phyloP scores from a whole-genome alignment of 306 rosid species.

The Phaseolus lunatus region DNA sequence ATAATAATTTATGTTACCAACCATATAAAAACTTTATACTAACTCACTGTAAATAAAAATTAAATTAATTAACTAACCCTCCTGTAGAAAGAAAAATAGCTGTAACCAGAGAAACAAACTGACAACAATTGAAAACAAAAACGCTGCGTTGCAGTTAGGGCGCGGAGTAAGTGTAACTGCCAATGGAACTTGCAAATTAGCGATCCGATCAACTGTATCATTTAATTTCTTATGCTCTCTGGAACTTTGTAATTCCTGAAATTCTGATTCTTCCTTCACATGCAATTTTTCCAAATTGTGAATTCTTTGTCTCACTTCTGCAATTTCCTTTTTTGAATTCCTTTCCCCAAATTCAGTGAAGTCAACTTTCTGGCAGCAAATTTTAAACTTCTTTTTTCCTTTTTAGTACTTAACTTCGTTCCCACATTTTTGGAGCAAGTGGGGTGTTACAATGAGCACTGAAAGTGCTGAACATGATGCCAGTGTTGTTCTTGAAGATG shows the following conservation, averaged over 20 bases:
- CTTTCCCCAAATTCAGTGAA: neutral
- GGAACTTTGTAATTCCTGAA: neutral
- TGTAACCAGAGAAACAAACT: neutral
- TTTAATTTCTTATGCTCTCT: neutral
- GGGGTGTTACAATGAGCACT: constrained; percentile 55
- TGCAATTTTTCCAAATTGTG: constrained; percentile 7
- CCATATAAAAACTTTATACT: neutral
- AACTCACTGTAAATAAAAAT: neutral
- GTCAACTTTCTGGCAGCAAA: constrained; percentile 13
- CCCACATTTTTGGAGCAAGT: constrained; percentile 40
- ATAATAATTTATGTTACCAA: too few relatives aligned
- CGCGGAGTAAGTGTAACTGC: neutral
- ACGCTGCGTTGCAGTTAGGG: constrained; percentile 18
- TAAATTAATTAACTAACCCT: neutral
- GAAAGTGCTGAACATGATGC: constrained; percentile 37
- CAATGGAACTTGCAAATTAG: neutral
- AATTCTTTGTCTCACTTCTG: neutral
- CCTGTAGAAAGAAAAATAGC: neutral
- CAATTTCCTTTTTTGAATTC: neutral
- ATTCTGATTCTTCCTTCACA: constrained; percentile 1
- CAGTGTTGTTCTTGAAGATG: constrained; percentile 44
- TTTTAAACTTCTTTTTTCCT: neutral
- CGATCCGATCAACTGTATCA: neutral
- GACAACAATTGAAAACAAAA: neutral
- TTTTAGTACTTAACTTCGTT: constrained; percentile 38